Base-by-base conservation (phyloP, 257 asterid genomes). In the Nicotiana paniculata region DNA sequence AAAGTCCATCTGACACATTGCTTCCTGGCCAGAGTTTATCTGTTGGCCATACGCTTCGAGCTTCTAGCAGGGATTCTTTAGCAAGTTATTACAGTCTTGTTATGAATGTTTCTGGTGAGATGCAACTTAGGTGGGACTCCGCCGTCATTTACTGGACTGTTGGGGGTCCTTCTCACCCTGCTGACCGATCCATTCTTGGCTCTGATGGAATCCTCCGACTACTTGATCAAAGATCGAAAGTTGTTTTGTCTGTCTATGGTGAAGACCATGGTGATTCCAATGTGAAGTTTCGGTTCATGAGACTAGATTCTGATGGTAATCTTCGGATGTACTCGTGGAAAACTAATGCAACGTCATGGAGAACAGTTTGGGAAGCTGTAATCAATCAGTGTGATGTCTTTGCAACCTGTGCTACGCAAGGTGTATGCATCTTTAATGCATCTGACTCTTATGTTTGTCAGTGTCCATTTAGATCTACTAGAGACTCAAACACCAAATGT, bases 261-360 rank as follows among this genome's bases (percentile, higher is more conserved):
- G 83, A 81, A 69, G 91, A 88, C 77, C 90, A 88, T 24, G 75
- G 77, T 62, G 91, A 88, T 82, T 76, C 85, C 4, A 80, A 81
- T 30, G 85, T 86, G 37, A 83, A 77, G n/a, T 88, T 85, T 43
- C 87, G 90, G 72, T 88, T 88, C 81, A 87, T 88, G 48, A 83
- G 91, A 85, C 82, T 88, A 79, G 91, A 88, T 86, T 62, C 81
- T 75, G 90, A 88, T 79, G 91, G 91, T 37, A 88, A 88, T 76
- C 91, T 88, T 62, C 84, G 91, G 82, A 35, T 88, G 37, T 88
- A 86, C 81, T 88, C 91, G 6, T 88, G 91, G 91, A 59, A 74
- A 59, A 83, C 83, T 74, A 88, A 75, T 83, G 83, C 91, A 12
- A 83, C 37, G 3, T 81, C 91, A 24, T 88, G 91, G 91, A 86